phyloP scores from a whole-genome alignment of 352 stramenopile species.

The Phytophthora palmivora region DNA sequence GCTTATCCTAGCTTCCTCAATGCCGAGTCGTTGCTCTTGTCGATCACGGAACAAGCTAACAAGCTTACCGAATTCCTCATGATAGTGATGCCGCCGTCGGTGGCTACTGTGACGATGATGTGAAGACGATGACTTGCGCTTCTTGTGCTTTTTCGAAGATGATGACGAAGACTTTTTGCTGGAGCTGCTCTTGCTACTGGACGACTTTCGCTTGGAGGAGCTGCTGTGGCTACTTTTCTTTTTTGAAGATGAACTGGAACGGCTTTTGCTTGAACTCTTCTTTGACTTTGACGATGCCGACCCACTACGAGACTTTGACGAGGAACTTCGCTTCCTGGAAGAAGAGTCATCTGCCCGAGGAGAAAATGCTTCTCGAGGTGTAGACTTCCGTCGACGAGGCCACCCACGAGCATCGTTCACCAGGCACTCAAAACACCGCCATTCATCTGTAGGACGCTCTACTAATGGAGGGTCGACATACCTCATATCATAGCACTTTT shows the following conservation, averaged over 20 bases:
- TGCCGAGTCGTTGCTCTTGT: slow-evolving; percentile 59
- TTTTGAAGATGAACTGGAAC: slow-evolving; percentile 46
- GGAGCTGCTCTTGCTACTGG: slow-evolving; percentile 55
- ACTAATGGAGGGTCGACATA: slow-evolving; percentile 85
- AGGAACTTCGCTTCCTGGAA: slow-evolving; percentile 51
- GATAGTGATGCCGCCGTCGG: slow-evolving; percentile 64
- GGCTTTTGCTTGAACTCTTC: slow-evolving; percentile 48
- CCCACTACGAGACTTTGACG: slow-evolving; percentile 47
- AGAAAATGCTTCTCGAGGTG: slow-evolving; percentile 37
- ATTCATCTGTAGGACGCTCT: slow-evolving; percentile 77
- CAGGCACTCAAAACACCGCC: slow-evolving; percentile 89
- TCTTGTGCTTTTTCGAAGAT: slow-evolving; percentile 72
- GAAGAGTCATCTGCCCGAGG: slow-evolving; percentile 23
- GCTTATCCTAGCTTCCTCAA: slow-evolving; percentile 65
- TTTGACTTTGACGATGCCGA: slow-evolving; percentile 52
- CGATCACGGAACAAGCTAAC: slow-evolving; percentile 58
- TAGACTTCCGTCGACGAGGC: slow-evolving; percentile 63
- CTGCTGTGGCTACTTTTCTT: slow-evolving; percentile 58
- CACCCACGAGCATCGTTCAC: slow-evolving; percentile 88
- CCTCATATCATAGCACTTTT: slow-evolving; percentile 84
- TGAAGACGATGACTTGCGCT: slow-evolving; percentile 72
- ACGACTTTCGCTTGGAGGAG: slow-evolving; percentile 49
- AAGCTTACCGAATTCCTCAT: slow-evolving; percentile 77
- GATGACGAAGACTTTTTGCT: slow-evolving; percentile 66
- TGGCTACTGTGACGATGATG: slow-evolving; percentile 62